These are phyloP conservation scores for Penicillium verrucosum DNA, from an alignment of 2,329 filamentous ascomycete genomes.

Conservation along the genomic window DNA sequence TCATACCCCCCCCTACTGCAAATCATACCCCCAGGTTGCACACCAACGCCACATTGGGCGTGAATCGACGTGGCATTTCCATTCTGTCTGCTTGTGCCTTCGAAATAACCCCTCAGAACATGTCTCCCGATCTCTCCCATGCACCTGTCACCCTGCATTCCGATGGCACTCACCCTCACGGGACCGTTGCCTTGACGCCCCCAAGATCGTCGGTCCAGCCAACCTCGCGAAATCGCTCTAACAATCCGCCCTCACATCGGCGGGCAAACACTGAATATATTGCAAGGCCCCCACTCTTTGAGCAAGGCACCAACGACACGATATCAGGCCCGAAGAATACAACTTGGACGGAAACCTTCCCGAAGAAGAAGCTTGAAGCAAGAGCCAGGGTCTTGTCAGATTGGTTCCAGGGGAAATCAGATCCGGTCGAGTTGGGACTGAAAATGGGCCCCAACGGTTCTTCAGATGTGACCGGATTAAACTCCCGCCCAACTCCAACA, in stretches of 20 bases:
- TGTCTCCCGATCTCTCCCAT: constrained; percentile 16
- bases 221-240: constrained; percentile 15
- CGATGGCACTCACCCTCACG: constrained; percentile 21
- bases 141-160: constrained; percentile 24
- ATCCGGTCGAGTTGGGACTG: constrained; percentile 48
- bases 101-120: constrained; percentile 4
- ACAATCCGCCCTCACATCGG: constrained; percentile 28
- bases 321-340: constrained; percentile 12
- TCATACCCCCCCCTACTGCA: constrained; percentile 1
- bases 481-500: constrained; percentile 5
- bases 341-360: constrained; percentile 25
- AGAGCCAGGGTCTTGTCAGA: constrained; percentile 42
- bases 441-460: constrained; percentile 21
- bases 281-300: constrained; percentile 28
- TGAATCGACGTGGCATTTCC: constrained; percentile 34
- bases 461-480: constrained; percentile 13
- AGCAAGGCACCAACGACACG: constrained; percentile 26
- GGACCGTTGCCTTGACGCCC: constrained; percentile 22
- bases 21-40: constrained; percentile 11
- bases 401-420: constrained; percentile 54
- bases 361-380: constrained; percentile 32
- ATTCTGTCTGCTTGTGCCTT: constrained; percentile 15
- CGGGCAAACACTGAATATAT: constrained; percentile 37
- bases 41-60: constrained; percentile 17
- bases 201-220: constrained; percentile 13